Base-by-base conservation (phyloP, 2,329 filamentous ascomycete genomes). In the Beauveria sp. region DNA sequence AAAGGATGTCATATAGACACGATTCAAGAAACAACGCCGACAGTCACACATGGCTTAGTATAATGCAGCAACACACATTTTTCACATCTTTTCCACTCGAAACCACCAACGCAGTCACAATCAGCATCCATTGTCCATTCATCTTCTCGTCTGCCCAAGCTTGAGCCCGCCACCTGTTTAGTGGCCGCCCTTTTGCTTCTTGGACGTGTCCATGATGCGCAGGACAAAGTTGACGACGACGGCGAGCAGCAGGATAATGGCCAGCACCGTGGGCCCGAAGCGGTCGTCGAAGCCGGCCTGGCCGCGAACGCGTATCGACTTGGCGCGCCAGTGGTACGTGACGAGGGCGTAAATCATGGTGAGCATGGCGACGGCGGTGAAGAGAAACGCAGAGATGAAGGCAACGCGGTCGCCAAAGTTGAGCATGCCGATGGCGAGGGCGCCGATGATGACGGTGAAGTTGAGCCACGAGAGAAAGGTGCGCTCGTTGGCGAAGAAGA, bases 401-500 rank as follows among this genome's bases (percentile, higher is more conserved):
- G 93, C 93, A 61, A 96, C 86, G 66, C 87, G 87, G 77, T 99
- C 95, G 73, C 95, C 95, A 70, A 99, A 99, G 81, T 99, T 99
- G 71, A 99, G 87, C 73, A 99, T 92, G 68, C 95, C 95, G 69
- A 99, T 91, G 67, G 95, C 93, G 56, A 99, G 87, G 66, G 95
- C 95, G 71, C 95, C 95, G 64, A 99, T 89, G 77, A 99, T 93
- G 72, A 99, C 93, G 75, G 93, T 96, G 82, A 98, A 98, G 84
- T 99, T 99, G 72, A 99, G 90, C 95, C 95, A 99, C 77, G 92
- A 96, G 71, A 99, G 87, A 75, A 99, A 99, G 65, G 95, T 99
- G 66, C 95, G 91, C 80, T 99, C 95, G 82, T 99, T 99, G 78
- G 95, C 95, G 82, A 99, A 99, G 86, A 98, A 99, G 81, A 99